A percentile compares a stretch with the other conserved stretches of the same genome.
Evolutionary conservation across 306 rosid species (phyloP).

Genomic region (Luffa aegyptiaca): DNA sequence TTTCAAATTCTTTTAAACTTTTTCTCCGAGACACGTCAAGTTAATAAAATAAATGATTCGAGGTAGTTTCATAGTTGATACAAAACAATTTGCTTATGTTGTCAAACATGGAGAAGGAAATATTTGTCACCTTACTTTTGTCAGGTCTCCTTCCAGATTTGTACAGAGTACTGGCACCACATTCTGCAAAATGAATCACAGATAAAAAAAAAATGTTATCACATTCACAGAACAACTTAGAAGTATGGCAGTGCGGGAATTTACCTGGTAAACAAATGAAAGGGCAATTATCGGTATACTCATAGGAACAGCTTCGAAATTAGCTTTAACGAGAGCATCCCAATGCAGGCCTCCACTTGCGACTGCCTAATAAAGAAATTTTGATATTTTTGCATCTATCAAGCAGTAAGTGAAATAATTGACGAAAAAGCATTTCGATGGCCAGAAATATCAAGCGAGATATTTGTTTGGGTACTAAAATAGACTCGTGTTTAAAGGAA

Average conservation of each 20-base stretch:
- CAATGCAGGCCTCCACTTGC: constrained; percentile 67
- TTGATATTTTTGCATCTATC: not conserved
- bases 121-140: constrained; percentile 69
- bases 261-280: constrained; percentile 87
- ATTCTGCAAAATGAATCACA: constrained; percentile 43
- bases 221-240: constrained; percentile 14
- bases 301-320: constrained; percentile 76
- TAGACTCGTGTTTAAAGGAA: not conserved
- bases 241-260: constrained; percentile 5
- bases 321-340: constrained; percentile 65
- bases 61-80: not conserved
- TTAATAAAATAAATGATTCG: not conserved
- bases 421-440: not conserved
- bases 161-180: constrained; percentile 81
- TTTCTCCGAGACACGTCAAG: not conserved
- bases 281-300: constrained; percentile 76
- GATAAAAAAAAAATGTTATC: not conserved
- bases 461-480: not conserved
- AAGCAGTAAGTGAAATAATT: not conserved
- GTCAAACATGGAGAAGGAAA: not conserved
- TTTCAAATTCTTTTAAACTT: not conserved
- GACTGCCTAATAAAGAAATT: constrained; percentile 40
- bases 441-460: not conserved
- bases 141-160: constrained; percentile 72
- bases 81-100: not conserved